Evolutionary conservation across 83 land plant genomes (phyloP), one percentile per base, ranked within the genome.

Genomic region (Picea abies): DNA sequence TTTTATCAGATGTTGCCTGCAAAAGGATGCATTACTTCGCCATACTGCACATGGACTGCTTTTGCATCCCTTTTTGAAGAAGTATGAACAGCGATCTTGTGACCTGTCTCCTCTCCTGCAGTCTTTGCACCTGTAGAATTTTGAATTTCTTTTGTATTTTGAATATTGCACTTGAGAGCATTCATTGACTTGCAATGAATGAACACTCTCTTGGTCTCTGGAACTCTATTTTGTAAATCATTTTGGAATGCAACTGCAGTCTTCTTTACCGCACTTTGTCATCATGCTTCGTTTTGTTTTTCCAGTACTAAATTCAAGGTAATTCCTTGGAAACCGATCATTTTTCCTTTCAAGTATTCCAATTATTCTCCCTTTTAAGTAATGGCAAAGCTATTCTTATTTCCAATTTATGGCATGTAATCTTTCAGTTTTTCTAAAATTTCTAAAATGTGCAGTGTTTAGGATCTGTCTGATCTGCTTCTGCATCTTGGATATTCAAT

Each of bases 1-100:
- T 85, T 88, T 88, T 82, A 82, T 88, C 80, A 60, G 81, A 60
- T 35, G 71, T 20, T 88, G 89, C 68, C 67, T 88, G 15, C 89
- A 86, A 58, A 85, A 86, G 61, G 82, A 88, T 56, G 60, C 89
- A 0, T 22, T 35, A 17, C 85, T 32, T 81, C 82, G 89, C 58
- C 89, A 82, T n/a, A 68, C 80, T 14, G 90, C 89, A 60, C 68
- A 81, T 23, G 26, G 72, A 44, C 84, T 87, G 56, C 69, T 85
- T 20, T 47, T 17, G 17, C 89, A 87, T 25, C 89, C 89, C 49
- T 87, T 87, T 78, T 83, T 87, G 79, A 76, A 76, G 32, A 76
- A 76, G 22, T 73, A 44, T 73, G 77, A 73, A 73, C 25, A 44
- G 29, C 23, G n/a, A n/a, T 0, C 77, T 41, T 47, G 77, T 73